phyloP scores from a whole-genome alignment of 2,329 filamentous ascomycete genomes.

The Xylaria sp. region DNA sequence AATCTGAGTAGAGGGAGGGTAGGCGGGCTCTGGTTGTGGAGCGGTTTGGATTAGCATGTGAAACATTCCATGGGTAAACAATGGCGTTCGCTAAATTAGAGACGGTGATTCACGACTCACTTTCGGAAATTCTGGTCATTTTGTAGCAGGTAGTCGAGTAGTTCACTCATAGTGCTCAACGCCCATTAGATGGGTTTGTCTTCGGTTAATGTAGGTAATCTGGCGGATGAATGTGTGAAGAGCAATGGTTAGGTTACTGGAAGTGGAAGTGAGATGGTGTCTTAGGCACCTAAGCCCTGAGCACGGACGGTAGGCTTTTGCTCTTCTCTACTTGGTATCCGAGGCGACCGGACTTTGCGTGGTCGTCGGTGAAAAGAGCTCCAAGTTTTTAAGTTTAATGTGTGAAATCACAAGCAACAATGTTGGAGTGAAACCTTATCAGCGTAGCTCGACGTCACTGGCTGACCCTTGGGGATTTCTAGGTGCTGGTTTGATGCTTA shows the following conservation, averaged over 20 bases:
- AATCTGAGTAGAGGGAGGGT: constrained; percentile 89
- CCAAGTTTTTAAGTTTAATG: constrained; percentile 12
- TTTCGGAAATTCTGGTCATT: constrained; percentile 71
- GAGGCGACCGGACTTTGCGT: background rate
- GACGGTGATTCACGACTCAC: constrained; percentile 49
- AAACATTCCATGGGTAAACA: background rate
- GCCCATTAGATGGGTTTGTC: constrained; percentile 1
- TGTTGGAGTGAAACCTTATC: constrained; percentile 36
- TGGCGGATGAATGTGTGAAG: background rate
- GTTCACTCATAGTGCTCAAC: constrained; percentile 66
- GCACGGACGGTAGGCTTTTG: background rate
- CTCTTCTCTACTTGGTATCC: background rate
- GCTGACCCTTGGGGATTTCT: no score
- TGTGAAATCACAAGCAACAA: constrained; percentile 25
- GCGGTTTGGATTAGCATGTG: constrained; percentile 14
- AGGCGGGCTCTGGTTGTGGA: constrained; percentile 72
- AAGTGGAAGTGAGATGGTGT: constrained; percentile 1
- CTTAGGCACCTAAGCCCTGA: background rate
- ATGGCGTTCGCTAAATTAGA: background rate
- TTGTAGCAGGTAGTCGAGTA: constrained; percentile 72
- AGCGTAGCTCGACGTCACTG: constrained; percentile 38
- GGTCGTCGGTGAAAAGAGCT: constrained; percentile 21
- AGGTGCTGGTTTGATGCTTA: background rate
- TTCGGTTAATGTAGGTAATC: constrained; percentile 1
- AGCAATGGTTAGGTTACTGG: background rate